phyloP scores from a whole-genome alignment of 495 filamentous ascomycete species.

The Neurospora sp. region DNA sequence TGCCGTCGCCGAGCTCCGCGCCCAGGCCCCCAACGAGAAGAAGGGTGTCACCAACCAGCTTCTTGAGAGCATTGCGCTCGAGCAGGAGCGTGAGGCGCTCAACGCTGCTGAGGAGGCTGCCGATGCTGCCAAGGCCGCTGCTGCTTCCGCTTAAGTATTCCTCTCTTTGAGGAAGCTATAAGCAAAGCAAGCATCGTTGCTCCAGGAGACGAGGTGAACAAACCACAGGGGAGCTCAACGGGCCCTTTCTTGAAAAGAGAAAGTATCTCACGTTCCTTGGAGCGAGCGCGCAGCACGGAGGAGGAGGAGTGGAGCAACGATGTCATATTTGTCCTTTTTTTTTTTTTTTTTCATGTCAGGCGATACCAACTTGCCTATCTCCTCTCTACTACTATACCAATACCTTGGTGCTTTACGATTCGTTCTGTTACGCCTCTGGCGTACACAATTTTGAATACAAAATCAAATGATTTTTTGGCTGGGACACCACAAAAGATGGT shows the following conservation, averaged over 20 bases:
- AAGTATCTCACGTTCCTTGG: constrained; percentile 9
- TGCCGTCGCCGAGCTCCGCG: constrained; percentile 40
- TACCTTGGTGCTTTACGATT: neutral
- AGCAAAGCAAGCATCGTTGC: neutral
- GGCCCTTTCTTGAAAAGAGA: neutral
- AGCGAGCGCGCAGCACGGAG: constrained; percentile 1
- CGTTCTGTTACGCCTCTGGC: neutral
- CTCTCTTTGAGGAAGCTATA: neutral
- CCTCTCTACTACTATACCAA: neutral
- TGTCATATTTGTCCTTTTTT: neutral
- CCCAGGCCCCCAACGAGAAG: constrained; percentile 12
- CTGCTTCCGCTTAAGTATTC: neutral
- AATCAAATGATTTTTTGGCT: neutral
- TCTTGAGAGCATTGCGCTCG: constrained; percentile 14
- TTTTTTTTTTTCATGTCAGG: neutral
- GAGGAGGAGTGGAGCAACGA: neutral
- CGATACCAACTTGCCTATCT: neutral
- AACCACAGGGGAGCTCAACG: constrained; percentile 8
- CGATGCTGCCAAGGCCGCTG: constrained; percentile 11
- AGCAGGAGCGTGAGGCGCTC: constrained; percentile 17
- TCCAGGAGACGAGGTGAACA: neutral
- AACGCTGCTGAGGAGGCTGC: constrained; percentile 15
- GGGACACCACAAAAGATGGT: neutral
- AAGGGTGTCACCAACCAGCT: constrained; percentile 25
- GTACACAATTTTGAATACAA: neutral